A percentile compares a stretch with the other conserved stretches of the same genome.
These are phyloP conservation scores for Trichocladium antarcticum DNA, from an alignment of 495 filamentous ascomycete species.

Conservation along the genomic window DNA sequence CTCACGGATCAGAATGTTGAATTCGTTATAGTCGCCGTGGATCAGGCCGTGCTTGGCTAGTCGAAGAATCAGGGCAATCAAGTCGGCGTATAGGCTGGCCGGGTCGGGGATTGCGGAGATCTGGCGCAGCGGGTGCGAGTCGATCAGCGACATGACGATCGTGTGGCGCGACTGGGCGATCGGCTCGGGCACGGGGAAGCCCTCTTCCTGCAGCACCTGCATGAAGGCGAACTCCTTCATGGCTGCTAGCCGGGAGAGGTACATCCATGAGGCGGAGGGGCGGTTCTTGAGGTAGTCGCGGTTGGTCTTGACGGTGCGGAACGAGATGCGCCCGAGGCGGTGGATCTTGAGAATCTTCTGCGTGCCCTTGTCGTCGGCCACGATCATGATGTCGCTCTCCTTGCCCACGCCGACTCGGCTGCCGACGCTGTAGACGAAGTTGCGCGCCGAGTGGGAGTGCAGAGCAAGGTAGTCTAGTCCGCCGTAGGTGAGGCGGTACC, in stretches of 20 bases:
- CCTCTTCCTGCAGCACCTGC: constrained; percentile 67
- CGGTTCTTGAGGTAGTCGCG: constrained; percentile 87
- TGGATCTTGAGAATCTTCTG: constrained; percentile 82
- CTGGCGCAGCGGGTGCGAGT: constrained; percentile 81
- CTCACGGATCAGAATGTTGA: constrained; percentile 91
- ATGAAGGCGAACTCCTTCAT: constrained; percentile 91
- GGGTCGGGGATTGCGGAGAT: constrained; percentile 69
- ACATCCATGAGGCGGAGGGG: constrained; percentile 77
- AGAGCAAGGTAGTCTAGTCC: constrained; percentile 94
- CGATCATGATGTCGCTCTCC: constrained; percentile 91
- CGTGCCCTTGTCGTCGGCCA: constrained; percentile 53
- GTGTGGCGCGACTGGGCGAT: constrained; percentile 83
- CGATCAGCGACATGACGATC: constrained; percentile 84
- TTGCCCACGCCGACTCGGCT: constrained; percentile 95
- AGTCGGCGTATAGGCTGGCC: constrained; percentile 68
- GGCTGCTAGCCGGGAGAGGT: constrained; percentile 84
- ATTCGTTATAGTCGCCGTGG: constrained; percentile 98
- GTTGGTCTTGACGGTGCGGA: constrained; percentile 89
- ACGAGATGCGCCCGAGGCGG: constrained; percentile 89
- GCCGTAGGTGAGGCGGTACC: constrained; percentile 93
- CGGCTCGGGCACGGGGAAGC: constrained; percentile 80
- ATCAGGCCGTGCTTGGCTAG: constrained; percentile 85
- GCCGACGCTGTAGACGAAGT: constrained; percentile 77
- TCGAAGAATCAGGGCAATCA: constrained; percentile 76
- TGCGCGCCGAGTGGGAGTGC: constrained; percentile 69